Percentiles rank a stretch among this genome's conserved stretches.
Evolutionary conservation across 2,329 filamentous ascomycete species (phyloP).

Genomic region (Blumeriella jaapii): DNA sequence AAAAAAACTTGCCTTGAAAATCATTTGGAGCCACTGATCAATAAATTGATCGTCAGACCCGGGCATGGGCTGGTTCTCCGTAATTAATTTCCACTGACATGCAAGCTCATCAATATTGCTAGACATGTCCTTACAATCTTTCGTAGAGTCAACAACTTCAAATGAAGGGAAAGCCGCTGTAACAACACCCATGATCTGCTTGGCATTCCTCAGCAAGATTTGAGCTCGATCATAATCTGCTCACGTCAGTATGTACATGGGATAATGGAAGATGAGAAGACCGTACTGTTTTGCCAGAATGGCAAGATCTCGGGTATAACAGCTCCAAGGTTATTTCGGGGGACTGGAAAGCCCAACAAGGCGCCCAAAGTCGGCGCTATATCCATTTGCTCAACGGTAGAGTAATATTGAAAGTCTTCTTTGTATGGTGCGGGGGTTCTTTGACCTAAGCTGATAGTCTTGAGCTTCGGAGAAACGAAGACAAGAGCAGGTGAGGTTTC

Average conservation of each 20-base stretch:
- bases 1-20: conserved; percentile 30
- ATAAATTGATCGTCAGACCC: conserved; percentile 23
- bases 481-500: conserved; percentile 90
- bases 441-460: conserved; percentile 35
- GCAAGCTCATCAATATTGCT: conserved; percentile 43
- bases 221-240: conserved; percentile 44
- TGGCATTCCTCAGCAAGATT: conserved; percentile 66
- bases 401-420: conserved; percentile 74
- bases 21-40: conserved; percentile 32
- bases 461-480: conserved; percentile 79
- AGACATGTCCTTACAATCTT: conserved; percentile 16
- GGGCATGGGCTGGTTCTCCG: conserved; percentile 13
- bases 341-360: conserved; percentile 75
- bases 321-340: conserved; percentile 80
- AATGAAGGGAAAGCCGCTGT: conserved; percentile 58
- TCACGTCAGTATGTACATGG: conserved; percentile 7
- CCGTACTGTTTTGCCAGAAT: conserved; percentile 59
- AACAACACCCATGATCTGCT: conserved; percentile 68
- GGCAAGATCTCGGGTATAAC: conserved; percentile 69
- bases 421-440: conserved; percentile 45
- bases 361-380: conserved; percentile 81
- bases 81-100: conserved; percentile 52
- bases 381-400: conserved; percentile 83
- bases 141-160: conserved; percentile 23
- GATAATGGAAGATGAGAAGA: background rate